These are phyloP conservation scores for Ascocoryne sarcoides DNA, from an alignment of 2,329 filamentous ascomycete species.

Conservation along the genomic window DNA sequence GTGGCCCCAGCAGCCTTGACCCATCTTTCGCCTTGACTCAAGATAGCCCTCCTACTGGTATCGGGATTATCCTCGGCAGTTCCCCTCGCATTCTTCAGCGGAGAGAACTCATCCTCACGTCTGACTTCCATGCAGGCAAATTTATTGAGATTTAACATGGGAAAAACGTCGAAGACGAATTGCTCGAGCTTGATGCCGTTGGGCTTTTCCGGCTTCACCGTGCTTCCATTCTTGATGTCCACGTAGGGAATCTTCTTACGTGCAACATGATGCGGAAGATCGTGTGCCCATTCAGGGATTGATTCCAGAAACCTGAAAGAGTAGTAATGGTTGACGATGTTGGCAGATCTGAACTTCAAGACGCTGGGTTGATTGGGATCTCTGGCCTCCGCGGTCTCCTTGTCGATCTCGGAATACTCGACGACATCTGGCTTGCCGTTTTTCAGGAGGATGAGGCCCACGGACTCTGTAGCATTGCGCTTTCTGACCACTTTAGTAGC, in stretches of 20 bases:
- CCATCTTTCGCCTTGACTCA: conserved; percentile 85
- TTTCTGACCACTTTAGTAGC: conserved; percentile 99
- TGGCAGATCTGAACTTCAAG: conserved; percentile 93
- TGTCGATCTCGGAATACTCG: conserved; percentile 96
- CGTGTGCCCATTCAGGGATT: conserved; percentile 77
- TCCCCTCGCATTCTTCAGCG: conserved; percentile 81
- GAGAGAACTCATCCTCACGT: conserved; percentile 96
- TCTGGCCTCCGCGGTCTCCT: conserved; percentile 77
- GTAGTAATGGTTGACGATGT: conserved; percentile 99
- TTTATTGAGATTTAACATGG: conserved; percentile 72
- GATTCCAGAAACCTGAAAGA: conserved; percentile 85
- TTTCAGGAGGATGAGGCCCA: conserved; percentile 88
- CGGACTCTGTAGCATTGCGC: conserved; percentile 90
- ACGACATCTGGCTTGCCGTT: conserved; percentile 96
- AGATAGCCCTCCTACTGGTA: conserved; percentile 84
- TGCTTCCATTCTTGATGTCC: conserved; percentile 66
- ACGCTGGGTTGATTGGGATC: conserved; percentile 73
- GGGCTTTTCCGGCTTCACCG: conserved; percentile 83
- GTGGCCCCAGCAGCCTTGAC: conserved; percentile 67
- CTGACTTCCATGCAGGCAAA: conserved; percentile 95
- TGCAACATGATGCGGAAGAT: conserved; percentile 89
- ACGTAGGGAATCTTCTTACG: conserved; percentile 95
- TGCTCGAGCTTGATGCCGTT: conserved; percentile 99
- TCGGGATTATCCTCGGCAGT: conserved; percentile 90
- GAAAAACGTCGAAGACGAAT: conserved; percentile 98